phyloP scores from a whole-genome alignment of 1,139 yeast genomes.

The Blastobotrys elegans region DNA sequence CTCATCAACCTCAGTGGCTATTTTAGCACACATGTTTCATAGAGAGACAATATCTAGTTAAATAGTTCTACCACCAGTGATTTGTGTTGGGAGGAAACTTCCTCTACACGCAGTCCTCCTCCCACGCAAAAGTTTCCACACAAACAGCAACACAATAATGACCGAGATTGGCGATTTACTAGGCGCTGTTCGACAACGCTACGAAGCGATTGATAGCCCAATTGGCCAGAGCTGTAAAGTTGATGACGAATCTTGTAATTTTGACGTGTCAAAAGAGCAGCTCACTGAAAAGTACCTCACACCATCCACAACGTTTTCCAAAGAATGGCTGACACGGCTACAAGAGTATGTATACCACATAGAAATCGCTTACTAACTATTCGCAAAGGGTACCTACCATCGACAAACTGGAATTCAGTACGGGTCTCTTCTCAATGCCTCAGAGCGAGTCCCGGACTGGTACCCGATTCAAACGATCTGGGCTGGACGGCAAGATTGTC shows the following conservation, averaged over 20 bases:
- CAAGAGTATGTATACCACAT: conserved; percentile 28
- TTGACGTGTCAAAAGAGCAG: conserved; percentile 18
- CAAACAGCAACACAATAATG: neutral
- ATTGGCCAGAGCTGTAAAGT: neutral
- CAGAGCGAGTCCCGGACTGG: conserved; percentile 40
- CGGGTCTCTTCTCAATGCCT: conserved; percentile 35
- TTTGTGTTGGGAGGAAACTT: too few relatives aligned
- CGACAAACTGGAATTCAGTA: conserved; percentile 29
- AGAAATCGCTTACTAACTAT: conserved; percentile 15
- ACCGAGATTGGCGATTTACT: neutral
- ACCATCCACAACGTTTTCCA: conserved; percentile 31
- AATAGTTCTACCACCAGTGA: too few relatives aligned
- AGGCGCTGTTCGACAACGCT: conserved; percentile 8
- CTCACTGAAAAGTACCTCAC: conserved; percentile 30
- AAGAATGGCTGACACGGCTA: conserved; percentile 33
- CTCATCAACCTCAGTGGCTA: too few relatives aligned
- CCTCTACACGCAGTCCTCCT: too few relatives aligned
- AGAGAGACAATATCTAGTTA: too few relatives aligned
- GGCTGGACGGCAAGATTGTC: conserved; percentile 65
- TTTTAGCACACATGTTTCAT: too few relatives aligned
- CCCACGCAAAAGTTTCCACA: neutral
- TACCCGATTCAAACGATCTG: conserved; percentile 46
- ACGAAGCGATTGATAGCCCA: conserved; percentile 5
- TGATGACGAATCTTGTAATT: neutral
- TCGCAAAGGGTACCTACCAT: conserved; percentile 33